Conservation (phyloP, 169 alveolate species). For the Plasmodium falciparum region DNA sequence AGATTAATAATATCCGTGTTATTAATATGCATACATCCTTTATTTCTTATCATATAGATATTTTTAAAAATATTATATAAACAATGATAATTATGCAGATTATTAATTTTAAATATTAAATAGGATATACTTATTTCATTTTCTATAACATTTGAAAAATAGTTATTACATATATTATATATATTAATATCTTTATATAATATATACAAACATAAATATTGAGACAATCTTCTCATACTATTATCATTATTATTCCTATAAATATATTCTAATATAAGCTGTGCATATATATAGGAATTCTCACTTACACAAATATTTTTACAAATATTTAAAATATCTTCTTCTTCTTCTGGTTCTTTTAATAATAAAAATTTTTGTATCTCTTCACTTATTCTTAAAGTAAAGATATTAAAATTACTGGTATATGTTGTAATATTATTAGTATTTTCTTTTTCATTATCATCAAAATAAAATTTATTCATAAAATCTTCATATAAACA, state of each 20-base stretch:
- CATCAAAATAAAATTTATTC: slow-evolving; percentile 79
- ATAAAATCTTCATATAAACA: slow-evolving; percentile 89
- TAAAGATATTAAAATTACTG: slow-evolving; percentile 91
- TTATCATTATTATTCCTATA: slow-evolving; percentile 90
- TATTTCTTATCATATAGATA: slow-evolving; percentile 71
- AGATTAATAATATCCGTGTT: slow-evolving; percentile 40
- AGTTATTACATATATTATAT: slow-evolving; percentile 45
- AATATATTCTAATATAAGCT: slow-evolving; percentile 90
- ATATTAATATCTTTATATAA: slow-evolving; percentile 57
- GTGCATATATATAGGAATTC: slow-evolving; percentile 92
- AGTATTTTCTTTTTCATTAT: slow-evolving; percentile 4
- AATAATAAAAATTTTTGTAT: slow-evolving; percentile 86
- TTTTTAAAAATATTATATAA: slow-evolving; percentile 51
- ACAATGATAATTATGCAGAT: slow-evolving; percentile 32
- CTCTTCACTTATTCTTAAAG: slow-evolving; percentile 91
- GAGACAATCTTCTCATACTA: slow-evolving; percentile 92
- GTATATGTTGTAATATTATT: slow-evolving; percentile 83
- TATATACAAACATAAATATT: slow-evolving; percentile 79
- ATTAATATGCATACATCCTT: slow-evolving; percentile 62
- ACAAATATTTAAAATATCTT: slow-evolving; percentile 78
- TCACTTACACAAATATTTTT: slow-evolving; percentile 89
- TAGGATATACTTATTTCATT: slow-evolving; percentile 70
- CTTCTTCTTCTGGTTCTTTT: slow-evolving; percentile 86
- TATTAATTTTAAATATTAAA: slow-evolving; percentile 43
- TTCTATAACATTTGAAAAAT: slow-evolving; percentile 38